These are phyloP conservation scores for Pythium biforme DNA, from an alignment of 352 stramenopile species.

Conservation along the genomic window DNA sequence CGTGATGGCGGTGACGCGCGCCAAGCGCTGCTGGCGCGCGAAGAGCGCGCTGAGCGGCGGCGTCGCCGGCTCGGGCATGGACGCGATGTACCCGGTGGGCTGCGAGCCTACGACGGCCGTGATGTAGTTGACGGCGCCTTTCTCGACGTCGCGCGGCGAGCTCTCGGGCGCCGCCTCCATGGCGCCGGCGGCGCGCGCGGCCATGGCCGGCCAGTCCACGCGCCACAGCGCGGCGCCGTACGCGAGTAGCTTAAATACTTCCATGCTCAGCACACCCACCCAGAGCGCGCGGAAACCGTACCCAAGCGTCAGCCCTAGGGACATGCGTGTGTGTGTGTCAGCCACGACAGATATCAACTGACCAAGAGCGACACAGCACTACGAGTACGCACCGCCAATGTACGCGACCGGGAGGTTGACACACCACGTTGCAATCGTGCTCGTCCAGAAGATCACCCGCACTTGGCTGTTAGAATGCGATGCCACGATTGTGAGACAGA, in stretches of 20 bases:
- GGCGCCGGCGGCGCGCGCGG: conserved; percentile 38
- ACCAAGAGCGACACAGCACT: background rate
- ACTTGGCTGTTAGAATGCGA: conserved; percentile 39
- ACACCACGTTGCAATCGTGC: conserved; percentile 59
- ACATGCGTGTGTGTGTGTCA: too few species aligned
- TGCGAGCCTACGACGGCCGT: conserved; percentile 56
- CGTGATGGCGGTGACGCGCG: conserved; percentile 18
- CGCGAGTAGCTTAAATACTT: conserved; percentile 57
- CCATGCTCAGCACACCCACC: conserved; percentile 60
- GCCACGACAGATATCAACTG: too few species aligned
- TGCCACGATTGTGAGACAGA: background rate
- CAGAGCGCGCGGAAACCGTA: conserved; percentile 66
- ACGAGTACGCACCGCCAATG: conserved; percentile 31
- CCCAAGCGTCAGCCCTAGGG: conserved; percentile 39
- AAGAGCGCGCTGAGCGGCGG: conserved; percentile 43
- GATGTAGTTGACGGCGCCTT: conserved; percentile 61
- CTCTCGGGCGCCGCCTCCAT: conserved; percentile 44
- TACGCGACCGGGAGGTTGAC: conserved; percentile 70
- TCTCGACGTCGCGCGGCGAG: conserved; percentile 40
- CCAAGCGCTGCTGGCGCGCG: conserved; percentile 33
- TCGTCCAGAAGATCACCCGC: conserved; percentile 61
- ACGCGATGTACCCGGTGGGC: conserved; percentile 48
- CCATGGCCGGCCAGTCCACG: conserved; percentile 52
- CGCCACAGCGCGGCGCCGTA: conserved; percentile 44
- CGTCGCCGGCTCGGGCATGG: conserved; percentile 41